Base-by-base conservation (phyloP, 2,329 filamentous ascomycete species). In the Curvularia lunata region DNA sequence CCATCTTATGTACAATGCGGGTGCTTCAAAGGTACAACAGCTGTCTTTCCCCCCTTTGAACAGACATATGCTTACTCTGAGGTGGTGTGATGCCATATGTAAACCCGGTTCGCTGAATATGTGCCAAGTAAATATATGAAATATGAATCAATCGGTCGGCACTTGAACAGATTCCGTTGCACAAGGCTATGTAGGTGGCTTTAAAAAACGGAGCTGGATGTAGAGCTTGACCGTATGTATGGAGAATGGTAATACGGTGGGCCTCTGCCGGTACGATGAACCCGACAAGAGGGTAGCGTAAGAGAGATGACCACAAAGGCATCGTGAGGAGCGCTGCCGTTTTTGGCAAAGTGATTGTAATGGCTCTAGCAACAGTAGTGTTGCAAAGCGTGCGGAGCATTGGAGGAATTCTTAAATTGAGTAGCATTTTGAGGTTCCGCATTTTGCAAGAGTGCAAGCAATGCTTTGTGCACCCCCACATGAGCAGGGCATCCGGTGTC, bases 321-420 rank as follows among this genome's bases (percentile, higher is more conserved):
- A 55, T 65, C 68, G 67, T 66, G 67, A 73, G 65, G 58, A 45
- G 55, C 59, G 63, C 67, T 62, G 65, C 59, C 37, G 61, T 68
- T 65, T 58, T 66, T 59, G 61, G 59, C 55, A 19, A 42, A 9
- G 13, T 23, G 12, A 13, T 23, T 10, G 21, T 6, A 13, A 13
- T 12, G n/a, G 10, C 5, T 8, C 12, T 6, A 10, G 9, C 18
- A 32, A 21, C 13, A 27, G 41, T 32, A 18, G 8, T 23, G 30
- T 41, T 42, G 42, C 37, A 46, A 42, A 21, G 19, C n/a, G n/a
- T n/a, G n/a, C n/a, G 30, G 21, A 19, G 23, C 19, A 8, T 8
- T 10, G 8, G 28, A 19, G 41, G 16, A 18, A n/a, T 34, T 34
- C 34, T 37, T 37, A 16, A n/a, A 37, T 37, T n/a, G 6, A 28